phyloP scores from a whole-genome alignment of 1,284 basidiomycete genomes.

The Moesziomyces aphidis region DNA sequence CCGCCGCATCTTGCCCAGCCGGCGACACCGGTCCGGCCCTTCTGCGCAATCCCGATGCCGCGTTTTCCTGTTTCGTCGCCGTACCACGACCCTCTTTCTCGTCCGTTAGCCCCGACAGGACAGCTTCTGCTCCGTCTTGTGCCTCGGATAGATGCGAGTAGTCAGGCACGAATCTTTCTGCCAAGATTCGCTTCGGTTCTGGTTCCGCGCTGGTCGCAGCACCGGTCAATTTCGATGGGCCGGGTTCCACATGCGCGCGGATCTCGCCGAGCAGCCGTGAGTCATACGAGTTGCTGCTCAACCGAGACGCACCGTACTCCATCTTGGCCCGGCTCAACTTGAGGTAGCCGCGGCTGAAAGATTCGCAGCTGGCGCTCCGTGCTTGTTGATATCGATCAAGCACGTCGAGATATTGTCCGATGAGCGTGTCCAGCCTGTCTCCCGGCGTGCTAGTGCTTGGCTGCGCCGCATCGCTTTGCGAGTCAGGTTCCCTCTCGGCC shows the following conservation, averaged over 20 bases:
- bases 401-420: conserved; percentile 43
- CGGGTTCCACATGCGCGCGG: conserved; percentile 3
- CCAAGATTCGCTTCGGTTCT: background rate
- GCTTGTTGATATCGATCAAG: conserved; percentile 46
- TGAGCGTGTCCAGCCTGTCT: conserved; percentile 31
- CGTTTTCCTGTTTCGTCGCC: conserved; percentile 7
- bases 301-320: conserved; percentile 33
- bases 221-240: background rate
- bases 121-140: conserved; percentile 1
- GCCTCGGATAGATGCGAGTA: conserved; percentile 24
- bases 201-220: background rate
- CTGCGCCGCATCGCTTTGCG: background rate
- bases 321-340: conserved; percentile 55
- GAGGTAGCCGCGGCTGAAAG: conserved; percentile 31
- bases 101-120: conserved; percentile 2
- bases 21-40: conserved; percentile 4
- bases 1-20: conserved; percentile 3
- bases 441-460: background rate
- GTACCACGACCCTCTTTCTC: background rate
- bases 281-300: conserved; percentile 51
- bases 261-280: conserved; percentile 30
- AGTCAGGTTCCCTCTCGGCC: background rate
- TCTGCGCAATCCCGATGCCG: conserved; percentile 14
- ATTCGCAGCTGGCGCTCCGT: background rate
- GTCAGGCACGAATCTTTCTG: conserved; percentile 17